Evolutionary conservation across 768 basidiomycete species (phyloP).

Genomic region (Pleurotus giganteus): DNA sequence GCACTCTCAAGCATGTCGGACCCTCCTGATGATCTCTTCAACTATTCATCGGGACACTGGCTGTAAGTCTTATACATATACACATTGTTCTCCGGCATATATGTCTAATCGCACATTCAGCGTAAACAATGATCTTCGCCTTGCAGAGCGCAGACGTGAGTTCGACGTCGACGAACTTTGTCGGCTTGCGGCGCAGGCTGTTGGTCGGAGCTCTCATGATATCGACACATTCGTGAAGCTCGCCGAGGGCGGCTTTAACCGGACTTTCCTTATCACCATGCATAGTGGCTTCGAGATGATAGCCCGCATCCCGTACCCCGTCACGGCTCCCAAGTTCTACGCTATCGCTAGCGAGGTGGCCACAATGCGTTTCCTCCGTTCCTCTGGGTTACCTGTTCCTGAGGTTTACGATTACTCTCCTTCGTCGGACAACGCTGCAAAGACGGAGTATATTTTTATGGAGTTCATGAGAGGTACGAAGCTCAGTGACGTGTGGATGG

Average conservation of each 20-base stretch:
- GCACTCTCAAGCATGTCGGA: conserved; percentile 22
- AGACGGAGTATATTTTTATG: conserved; percentile 46
- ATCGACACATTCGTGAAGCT: conserved; percentile 34
- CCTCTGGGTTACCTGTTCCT: conserved; percentile 27
- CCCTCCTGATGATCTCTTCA: conserved; percentile 26
- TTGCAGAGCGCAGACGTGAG: conserved; percentile 25
- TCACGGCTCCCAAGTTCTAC: conserved; percentile 23
- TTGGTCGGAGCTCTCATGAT: conserved; percentile 25
- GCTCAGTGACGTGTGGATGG: conserved; percentile 38
- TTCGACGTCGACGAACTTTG: conserved; percentile 32
- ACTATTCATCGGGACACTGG: conserved; percentile 34
- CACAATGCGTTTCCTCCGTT: conserved; percentile 32
- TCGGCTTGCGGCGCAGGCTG: conserved; percentile 33
- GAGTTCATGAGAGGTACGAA: conserved; percentile 39
- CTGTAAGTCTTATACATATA: conserved; percentile 29
- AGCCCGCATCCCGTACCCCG: conserved; percentile 32
- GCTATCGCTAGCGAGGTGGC: conserved; percentile 35
- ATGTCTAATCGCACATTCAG: conserved; percentile 26
- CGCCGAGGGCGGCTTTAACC: conserved; percentile 40
- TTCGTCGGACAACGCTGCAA: conserved; percentile 34
- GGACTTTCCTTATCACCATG: conserved; percentile 32
- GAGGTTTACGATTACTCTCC: conserved; percentile 26
- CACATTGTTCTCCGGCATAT: conserved; percentile 21
- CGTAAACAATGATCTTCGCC: conserved; percentile 32
- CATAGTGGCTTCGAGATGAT: conserved; percentile 29